Percentiles rank a stretch among this genome's conserved stretches.
Evolutionary conservation across 768 basidiomycete species (phyloP).

Genomic region (Podaxis mareebaensis): DNA sequence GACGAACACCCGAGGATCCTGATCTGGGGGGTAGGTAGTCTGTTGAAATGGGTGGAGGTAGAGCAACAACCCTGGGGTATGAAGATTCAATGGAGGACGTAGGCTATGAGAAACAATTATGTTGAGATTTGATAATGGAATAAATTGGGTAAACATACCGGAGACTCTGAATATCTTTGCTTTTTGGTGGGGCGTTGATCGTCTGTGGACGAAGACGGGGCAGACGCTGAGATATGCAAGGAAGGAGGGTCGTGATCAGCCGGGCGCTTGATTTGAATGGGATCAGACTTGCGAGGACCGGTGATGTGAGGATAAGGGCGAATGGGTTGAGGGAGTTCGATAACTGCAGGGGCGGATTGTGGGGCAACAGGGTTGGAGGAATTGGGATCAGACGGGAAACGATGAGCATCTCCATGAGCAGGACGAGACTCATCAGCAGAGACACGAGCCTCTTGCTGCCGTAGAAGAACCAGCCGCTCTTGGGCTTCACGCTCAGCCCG

Average conservation of each 20-base stretch:
- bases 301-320: constrained; percentile 17
- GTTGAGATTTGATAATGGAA: background rate
- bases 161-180: constrained; percentile 44
- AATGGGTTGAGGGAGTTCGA: constrained; percentile 21
- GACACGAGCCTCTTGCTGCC: constrained; percentile 21
- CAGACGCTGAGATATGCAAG: constrained; percentile 16
- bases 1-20: constrained; percentile 1
- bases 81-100: background rate
- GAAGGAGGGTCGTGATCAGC: constrained; percentile 20
- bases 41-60: constrained; percentile 12
- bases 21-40: background rate
- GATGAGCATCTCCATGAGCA: constrained; percentile 7
- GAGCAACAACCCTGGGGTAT: constrained; percentile 7
- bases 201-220: constrained; percentile 21
- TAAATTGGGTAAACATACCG: constrained; percentile 14
- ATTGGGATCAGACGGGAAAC: constrained; percentile 6
- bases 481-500: constrained; percentile 28
- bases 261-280: constrained; percentile 19
- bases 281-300: constrained; percentile 23
- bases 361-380: constrained; percentile 16
- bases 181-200: constrained; percentile 39
- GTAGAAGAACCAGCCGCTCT: constrained; percentile 23
- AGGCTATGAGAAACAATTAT: background rate
- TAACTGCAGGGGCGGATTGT: constrained; percentile 18
- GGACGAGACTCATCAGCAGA: constrained; percentile 8